These are phyloP conservation scores for Neurospora sublineolata DNA, from an alignment of 495 filamentous ascomycete species.

Conservation along the genomic window DNA sequence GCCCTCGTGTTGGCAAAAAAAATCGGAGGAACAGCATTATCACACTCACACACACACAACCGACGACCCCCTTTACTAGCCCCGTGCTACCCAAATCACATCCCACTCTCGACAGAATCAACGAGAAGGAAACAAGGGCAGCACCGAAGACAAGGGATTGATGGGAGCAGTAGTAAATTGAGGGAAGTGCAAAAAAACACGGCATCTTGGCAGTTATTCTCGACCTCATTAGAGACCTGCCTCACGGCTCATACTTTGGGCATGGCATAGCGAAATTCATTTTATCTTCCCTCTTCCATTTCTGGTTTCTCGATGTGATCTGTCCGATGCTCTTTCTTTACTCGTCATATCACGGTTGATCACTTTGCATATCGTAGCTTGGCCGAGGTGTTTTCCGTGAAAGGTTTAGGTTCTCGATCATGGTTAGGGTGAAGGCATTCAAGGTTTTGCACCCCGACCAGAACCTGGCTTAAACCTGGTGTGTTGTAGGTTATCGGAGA, in stretches of 20 bases:
- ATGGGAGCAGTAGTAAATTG: background rate
- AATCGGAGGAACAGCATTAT: background rate
- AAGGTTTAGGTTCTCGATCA: background rate
- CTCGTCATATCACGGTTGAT: no score
- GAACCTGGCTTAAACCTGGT: background rate
- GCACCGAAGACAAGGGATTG: background rate
- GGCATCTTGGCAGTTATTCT: background rate
- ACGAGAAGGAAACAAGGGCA: background rate
- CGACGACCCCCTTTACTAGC: background rate
- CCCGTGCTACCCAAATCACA: background rate
- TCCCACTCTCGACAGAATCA: background rate
- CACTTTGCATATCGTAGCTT: background rate
- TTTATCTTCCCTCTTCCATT: background rate
- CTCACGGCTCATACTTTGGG: background rate
- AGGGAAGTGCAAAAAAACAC: background rate
- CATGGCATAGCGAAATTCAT: background rate
- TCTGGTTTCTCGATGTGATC: background rate
- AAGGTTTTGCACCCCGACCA: background rate
- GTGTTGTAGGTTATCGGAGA: background rate
- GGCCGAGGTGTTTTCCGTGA: background rate
- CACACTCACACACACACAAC: background rate
- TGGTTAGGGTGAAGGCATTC: background rate
- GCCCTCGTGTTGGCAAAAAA: background rate
- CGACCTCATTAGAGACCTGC: background rate
- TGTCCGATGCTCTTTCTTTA: background rate